phyloP scores from a whole-genome alignment of 108 stramenopile genomes.

The Cyclotella cryptica region DNA sequence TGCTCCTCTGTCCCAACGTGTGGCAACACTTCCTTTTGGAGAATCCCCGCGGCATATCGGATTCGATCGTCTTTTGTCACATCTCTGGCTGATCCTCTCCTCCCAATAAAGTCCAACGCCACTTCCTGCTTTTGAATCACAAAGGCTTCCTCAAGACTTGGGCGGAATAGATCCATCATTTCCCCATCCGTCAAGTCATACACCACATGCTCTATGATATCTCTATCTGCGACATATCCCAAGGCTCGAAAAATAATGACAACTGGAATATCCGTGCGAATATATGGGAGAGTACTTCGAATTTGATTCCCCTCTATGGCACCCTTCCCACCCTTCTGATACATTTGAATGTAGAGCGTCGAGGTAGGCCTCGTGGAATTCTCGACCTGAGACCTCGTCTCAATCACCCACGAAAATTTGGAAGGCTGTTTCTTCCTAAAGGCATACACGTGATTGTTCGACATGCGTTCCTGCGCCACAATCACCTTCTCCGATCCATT shows the following conservation, averaged over 20 bases:
- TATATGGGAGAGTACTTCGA: constrained; percentile 93
- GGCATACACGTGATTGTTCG: constrained; percentile 99
- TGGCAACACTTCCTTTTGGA: constrained; percentile 97
- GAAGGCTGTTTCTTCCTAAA: constrained; percentile 96
- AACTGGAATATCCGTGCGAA: constrained; percentile 97
- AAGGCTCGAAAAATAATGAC: constrained; percentile 98
- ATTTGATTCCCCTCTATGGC: constrained; percentile 96
- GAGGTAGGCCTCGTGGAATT: constrained; percentile 92
- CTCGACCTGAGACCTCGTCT: constrained; percentile 93
- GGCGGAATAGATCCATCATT: constrained; percentile 97
- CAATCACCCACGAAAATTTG: constrained; percentile 97
- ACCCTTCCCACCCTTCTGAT: constrained; percentile 91
- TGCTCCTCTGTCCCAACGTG: constrained; percentile 98
- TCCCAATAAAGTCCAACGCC: constrained; percentile 97
- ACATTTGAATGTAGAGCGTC: constrained; percentile 97
- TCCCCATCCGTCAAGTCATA: constrained; percentile 98
- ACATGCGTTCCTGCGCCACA: constrained; percentile 98
- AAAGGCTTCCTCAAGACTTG: constrained; percentile 94
- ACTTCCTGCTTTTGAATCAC: constrained; percentile 93
- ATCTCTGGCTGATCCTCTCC: constrained; percentile 91
- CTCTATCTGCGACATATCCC: constrained; percentile 94
- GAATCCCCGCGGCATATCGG: constrained; percentile 92
- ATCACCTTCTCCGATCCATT: constrained; percentile 99
- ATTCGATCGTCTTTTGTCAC: constrained; percentile 96
- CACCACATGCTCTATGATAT: constrained; percentile 98